A percentile compares a stretch with the other conserved stretches of the same genome.
Conservation (phyloP, 2,329 filamentous ascomycete genomes). For the Sclerotiophoma versabilis region DNA sequence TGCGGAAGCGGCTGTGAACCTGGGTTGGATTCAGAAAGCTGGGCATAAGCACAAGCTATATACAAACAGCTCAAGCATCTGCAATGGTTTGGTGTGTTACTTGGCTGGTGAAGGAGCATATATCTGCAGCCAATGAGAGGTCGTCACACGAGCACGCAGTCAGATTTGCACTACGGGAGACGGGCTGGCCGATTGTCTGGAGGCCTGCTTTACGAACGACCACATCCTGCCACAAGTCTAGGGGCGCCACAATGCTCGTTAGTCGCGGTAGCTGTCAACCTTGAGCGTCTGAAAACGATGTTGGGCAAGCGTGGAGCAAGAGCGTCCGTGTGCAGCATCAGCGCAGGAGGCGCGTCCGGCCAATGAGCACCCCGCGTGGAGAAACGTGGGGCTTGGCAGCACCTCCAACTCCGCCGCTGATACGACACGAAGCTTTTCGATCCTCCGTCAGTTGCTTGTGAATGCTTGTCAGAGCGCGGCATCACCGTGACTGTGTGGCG, state of each 20-base stretch:
- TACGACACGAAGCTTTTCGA: constrained; percentile 12
- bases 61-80: constrained; percentile 9
- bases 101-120: constrained; percentile 10
- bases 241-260: constrained; percentile 12
- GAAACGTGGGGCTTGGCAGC: constrained; percentile 15
- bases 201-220: constrained; percentile 6
- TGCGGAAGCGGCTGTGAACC: constrained; percentile 12
- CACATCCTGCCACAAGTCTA: constrained; percentile 5
- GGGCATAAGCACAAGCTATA: constrained; percentile 19
- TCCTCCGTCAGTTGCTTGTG: constrained; percentile 12
- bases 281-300: constrained; percentile 6
- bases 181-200: constrained; percentile 5
- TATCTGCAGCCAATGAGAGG: constrained; percentile 3
- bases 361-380: constrained; percentile 4
- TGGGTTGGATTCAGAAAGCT: constrained; percentile 6
- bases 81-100: constrained; percentile 3
- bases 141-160: constrained; percentile 17
- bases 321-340: constrained; percentile 12
- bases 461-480: constrained; percentile 8
- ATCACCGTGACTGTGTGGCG: constrained; percentile 7
- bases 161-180: constrained; percentile 3
- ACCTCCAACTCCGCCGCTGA: not conserved
- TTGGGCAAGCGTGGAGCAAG: constrained; percentile 13
- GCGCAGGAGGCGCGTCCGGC: not conserved
- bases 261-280: constrained; percentile 11